Evolutionary conservation across 2,329 filamentous ascomycete species (phyloP).

Genomic region (Cercospora sesami): DNA sequence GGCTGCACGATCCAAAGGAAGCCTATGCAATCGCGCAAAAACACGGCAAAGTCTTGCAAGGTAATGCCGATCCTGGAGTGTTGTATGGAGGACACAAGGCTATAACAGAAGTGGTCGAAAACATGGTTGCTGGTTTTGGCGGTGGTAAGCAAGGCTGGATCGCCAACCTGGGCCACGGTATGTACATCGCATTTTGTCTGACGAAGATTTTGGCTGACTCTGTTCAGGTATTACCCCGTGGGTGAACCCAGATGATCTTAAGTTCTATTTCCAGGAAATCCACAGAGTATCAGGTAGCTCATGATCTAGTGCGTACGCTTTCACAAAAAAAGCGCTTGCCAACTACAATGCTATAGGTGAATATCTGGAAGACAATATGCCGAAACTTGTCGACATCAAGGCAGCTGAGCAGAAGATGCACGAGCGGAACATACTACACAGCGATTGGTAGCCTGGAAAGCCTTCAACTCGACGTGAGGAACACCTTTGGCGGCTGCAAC

Average conservation of each 20-base stretch:
- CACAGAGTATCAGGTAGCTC: conserved; percentile 54
- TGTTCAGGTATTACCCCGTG: conserved; percentile 81
- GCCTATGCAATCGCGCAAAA: conserved; percentile 71
- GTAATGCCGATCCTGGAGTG: conserved; percentile 92
- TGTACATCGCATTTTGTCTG: conserved; percentile 35
- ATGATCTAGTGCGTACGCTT: conserved; percentile 32
- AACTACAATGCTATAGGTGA: conserved; percentile 38
- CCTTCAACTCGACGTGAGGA: not conserved
- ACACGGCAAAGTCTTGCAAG: conserved; percentile 80
- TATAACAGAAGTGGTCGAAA: conserved; percentile 78
- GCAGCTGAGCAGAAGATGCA: conserved; percentile 40
- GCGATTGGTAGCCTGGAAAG: conserved; percentile 36
- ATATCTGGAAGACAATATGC: conserved; percentile 30
- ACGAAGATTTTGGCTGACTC: conserved; percentile 17
- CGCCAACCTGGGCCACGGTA: conserved; percentile 92
- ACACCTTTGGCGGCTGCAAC: not conserved
- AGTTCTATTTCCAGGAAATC: conserved; percentile 91
- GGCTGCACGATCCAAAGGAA: conserved; percentile 85
- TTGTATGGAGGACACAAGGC: conserved; percentile 80
- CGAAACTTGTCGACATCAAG: conserved; percentile 24
- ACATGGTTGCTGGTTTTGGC: conserved; percentile 84
- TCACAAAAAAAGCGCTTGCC: conserved; percentile 17
- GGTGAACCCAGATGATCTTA: conserved; percentile 89
- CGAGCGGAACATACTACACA: conserved; percentile 38
- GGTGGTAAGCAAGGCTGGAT: conserved; percentile 92